Percentiles rank a stretch among this genome's conserved stretches.
Evolutionary conservation across 2,329 filamentous ascomycete species (phyloP).

Genomic region (Aurifilum marmelostoma): DNA sequence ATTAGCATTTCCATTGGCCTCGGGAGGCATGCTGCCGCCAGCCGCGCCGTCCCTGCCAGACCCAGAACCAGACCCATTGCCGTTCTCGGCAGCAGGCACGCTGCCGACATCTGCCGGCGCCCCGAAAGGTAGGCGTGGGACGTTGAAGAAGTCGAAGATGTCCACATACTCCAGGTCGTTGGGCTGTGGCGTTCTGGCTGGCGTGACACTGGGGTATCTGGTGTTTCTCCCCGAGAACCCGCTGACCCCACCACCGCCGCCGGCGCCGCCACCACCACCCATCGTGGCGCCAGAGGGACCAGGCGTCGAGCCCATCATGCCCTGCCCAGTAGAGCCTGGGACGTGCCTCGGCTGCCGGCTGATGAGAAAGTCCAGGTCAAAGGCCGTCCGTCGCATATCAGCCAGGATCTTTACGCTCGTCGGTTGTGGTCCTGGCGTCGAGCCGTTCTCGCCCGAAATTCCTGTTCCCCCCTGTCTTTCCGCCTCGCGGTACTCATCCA

Average conservation of each 20-base stretch:
- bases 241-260: neutral
- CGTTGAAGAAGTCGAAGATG: conserved; percentile 94
- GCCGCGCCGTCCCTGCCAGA: conserved; percentile 28
- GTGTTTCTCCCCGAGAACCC: conserved; percentile 40
- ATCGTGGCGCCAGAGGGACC: conserved; percentile 16
- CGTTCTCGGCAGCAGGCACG: conserved; percentile 26
- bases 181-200: conserved; percentile 70
- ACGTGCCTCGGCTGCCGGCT: conserved; percentile 65
- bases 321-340: conserved; percentile 30
- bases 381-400: conserved; percentile 89
- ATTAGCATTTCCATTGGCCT: conserved; percentile 45
- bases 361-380: conserved; percentile 88
- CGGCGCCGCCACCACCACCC: neutral
- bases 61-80: conserved; percentile 17
- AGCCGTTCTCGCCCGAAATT: conserved; percentile 38
- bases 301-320: conserved; percentile 31
- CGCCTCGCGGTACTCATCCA: conserved; percentile 83
- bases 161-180: conserved; percentile 90
- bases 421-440: conserved; percentile 55
- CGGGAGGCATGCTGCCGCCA: conserved; percentile 26
- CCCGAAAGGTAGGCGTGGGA: conserved; percentile 69
- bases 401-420: conserved; percentile 84
- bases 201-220: conserved; percentile 57
- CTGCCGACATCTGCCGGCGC: conserved; percentile 37
- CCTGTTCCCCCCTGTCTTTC: conserved; percentile 65